Evolutionary conservation across 108 stramenopile species (phyloP), one percentile per base, ranked within the genome.

Genomic region (Bacterosira constricta): DNA sequence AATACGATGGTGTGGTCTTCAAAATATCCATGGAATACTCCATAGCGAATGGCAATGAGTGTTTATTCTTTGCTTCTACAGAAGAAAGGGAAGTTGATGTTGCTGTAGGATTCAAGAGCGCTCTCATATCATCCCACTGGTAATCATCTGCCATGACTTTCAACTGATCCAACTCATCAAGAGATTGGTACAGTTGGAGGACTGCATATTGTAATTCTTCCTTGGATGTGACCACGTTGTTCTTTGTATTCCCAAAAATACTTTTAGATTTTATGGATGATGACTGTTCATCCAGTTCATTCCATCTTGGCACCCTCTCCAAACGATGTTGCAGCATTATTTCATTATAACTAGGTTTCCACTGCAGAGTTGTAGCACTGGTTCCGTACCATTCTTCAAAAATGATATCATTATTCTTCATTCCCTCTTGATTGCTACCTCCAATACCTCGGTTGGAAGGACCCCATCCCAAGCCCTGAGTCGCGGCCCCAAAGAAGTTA

Each of bases 261-360:
- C 5, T 20, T 49, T 20, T 21, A 18, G 12, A 47, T 26, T 27
- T 3, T 63, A 26, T n/a, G 25, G 53, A 9, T 6, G 45, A 45
- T 58, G 15, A 2, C 31, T 15, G 39, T 17, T 25, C n/a, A n/a
- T 27, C n/a, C 13, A 30, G 7, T 36, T 26, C 36, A 41, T 65
- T 82, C 92, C 92, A 93, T 44, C 63, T 39, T 25, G 89, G 79
- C 15, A 93, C 78, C 41, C 89, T 71, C 42, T 87, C 71, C 38
- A 26, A 37, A 30, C 90, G 75, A 83, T 94, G 93, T 31, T 67
- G 34, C 34, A 81, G 55, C 90, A 94, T 90, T 26, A 94, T 80
- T 83, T 94, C 93, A 72, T 94, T 94, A 69, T 94, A 94, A 17
- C 85, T 85, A 3, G 74, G 90, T 15, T 86, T 79, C 34, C 45